A percentile compares a stretch with the other conserved stretches of the same genome.
These are phyloP conservation scores for Colletotrichum zoysiae DNA, from an alignment of 2,329 filamentous ascomycete species.

Conservation along the genomic window DNA sequence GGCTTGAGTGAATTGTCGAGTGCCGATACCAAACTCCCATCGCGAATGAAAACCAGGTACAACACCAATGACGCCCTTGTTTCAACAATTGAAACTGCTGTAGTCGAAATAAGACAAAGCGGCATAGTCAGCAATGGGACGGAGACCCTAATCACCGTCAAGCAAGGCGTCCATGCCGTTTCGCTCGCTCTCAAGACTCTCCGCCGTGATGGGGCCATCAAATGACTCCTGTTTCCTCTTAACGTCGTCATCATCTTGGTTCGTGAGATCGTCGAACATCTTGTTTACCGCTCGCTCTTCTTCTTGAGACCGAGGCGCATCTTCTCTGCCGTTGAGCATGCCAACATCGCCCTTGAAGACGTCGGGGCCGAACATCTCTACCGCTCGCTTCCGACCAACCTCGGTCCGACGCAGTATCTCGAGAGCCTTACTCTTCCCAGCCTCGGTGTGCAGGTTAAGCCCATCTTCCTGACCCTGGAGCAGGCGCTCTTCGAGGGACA, in stretches of 20 bases:
- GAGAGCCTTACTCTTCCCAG: conserved; percentile 63
- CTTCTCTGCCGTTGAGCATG: conserved; percentile 41
- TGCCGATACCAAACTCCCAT: conserved; percentile 13
- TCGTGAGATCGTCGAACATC: conserved; percentile 69
- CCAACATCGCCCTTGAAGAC: conserved; percentile 56
- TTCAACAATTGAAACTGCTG: neutral
- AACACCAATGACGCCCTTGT: neutral
- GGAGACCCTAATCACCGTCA: conserved; percentile 54
- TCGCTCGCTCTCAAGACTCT: conserved; percentile 59
- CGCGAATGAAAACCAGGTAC: neutral
- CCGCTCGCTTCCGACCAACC: conserved; percentile 61
- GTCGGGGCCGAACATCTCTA: conserved; percentile 64
- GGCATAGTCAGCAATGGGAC: conserved; percentile 9
- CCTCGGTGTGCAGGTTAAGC: conserved; percentile 59
- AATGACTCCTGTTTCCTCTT: conserved; percentile 55
- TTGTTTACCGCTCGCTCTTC: conserved; percentile 64
- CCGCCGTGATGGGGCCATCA: conserved; percentile 55
- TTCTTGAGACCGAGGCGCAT: conserved; percentile 48
- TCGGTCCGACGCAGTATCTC: conserved; percentile 66
- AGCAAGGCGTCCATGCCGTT: conserved; percentile 61
- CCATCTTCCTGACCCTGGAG: conserved; percentile 60
- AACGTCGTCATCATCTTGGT: conserved; percentile 64
- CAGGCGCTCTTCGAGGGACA: conserved; percentile 65
- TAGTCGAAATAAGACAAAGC: neutral
- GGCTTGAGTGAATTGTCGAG: conserved; percentile 1